These are phyloP conservation scores for Starmera quercuum DNA, from an alignment of 805 yeast species.

Conservation along the genomic window DNA sequence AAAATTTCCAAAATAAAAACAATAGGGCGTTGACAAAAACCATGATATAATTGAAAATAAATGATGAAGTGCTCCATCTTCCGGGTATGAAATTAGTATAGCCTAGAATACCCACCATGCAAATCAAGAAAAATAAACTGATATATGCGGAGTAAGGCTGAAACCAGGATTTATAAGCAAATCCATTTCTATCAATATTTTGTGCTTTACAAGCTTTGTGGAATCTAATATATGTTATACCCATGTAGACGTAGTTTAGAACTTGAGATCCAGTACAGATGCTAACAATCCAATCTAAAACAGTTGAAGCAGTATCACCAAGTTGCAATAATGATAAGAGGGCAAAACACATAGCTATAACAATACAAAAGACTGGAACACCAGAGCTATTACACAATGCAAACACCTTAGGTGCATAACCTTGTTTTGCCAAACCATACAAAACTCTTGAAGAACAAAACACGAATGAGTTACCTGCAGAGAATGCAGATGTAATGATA, in stretches of 20 bases:
- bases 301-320: conserved; percentile 49
- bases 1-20: conserved; percentile 39
- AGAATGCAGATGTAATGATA: conserved; percentile 44
- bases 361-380: conserved; percentile 67
- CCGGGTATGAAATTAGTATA: conserved; percentile 61
- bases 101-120: conserved; percentile 52
- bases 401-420: conserved; percentile 56
- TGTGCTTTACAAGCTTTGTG: conserved; percentile 48
- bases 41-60: conserved; percentile 65
- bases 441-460: conserved; percentile 57
- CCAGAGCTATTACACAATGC: conserved; percentile 55
- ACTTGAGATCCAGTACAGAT: conserved; percentile 63
- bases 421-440: conserved; percentile 45
- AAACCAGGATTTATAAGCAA: conserved; percentile 42
- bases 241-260: conserved; percentile 48
- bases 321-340: conserved; percentile 61
- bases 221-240: conserved; percentile 51
- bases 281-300: conserved; percentile 64
- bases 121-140: conserved; percentile 32
- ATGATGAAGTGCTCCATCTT: conserved; percentile 47
- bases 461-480: conserved; percentile 50
- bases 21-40: conserved; percentile 42
- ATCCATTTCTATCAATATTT: conserved; percentile 25
- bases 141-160: conserved; percentile 48
- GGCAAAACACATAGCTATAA: conserved; percentile 46